Evolutionary conservation across 495 filamentous ascomycete genomes (phyloP).

Genomic region (Annulohypoxylon nitens): DNA sequence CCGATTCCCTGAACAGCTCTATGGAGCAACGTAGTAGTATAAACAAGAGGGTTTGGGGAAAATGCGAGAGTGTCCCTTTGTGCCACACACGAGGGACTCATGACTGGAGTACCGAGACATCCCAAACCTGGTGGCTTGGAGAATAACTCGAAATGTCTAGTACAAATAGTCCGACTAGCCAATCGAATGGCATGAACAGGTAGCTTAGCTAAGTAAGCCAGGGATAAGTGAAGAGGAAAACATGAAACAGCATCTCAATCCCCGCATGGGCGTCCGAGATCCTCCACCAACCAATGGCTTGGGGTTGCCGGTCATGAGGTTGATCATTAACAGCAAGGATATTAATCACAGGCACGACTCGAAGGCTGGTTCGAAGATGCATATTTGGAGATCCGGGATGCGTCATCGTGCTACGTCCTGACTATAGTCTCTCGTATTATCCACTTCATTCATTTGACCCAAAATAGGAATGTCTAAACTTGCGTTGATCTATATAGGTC

Average conservation of each 20-base stretch:
- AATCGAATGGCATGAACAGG: background rate
- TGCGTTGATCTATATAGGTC: background rate
- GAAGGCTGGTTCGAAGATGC: conserved; percentile 16
- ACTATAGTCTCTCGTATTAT: conserved; percentile 11
- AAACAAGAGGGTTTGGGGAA: background rate
- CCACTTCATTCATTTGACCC: background rate
- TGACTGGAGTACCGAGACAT: conserved; percentile 20
- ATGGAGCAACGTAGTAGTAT: too few species aligned
- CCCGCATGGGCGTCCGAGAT: conserved; percentile 17
- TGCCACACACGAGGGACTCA: background rate
- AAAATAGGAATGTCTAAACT: background rate
- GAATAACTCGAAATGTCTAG: background rate
- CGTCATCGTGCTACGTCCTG: conserved; percentile 35
- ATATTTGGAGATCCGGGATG: conserved; percentile 4
- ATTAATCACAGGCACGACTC: conserved; percentile 26
- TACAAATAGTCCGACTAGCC: background rate
- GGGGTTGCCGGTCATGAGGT: conserved; percentile 29
- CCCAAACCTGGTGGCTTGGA: background rate
- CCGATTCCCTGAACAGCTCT: background rate
- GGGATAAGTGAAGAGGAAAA: conserved; percentile 16
- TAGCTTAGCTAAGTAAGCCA: background rate
- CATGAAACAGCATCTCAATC: conserved; percentile 23
- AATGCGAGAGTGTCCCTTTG: conserved; percentile 44
- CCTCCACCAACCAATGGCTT: conserved; percentile 26
- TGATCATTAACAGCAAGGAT: conserved; percentile 35